Conservation (phyloP, 352 stramenopile genomes). For the Globisporangium alternatum region DNA sequence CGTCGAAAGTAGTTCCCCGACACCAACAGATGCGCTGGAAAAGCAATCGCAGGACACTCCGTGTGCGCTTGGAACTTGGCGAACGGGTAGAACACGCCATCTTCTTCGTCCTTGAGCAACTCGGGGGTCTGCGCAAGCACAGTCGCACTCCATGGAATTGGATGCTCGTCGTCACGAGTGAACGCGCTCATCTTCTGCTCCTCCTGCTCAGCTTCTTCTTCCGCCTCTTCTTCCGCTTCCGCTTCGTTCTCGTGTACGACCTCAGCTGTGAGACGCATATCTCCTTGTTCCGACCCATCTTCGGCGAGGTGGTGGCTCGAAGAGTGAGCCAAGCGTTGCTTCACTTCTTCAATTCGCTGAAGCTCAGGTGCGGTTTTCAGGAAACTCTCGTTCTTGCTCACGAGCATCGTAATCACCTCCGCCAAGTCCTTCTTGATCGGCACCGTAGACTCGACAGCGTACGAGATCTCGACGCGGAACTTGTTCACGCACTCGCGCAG, state of each 20-base stretch:
- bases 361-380: constrained; percentile 49
- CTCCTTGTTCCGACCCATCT: constrained; percentile 57
- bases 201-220: constrained; percentile 88
- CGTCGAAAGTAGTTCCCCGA: constrained; percentile 90
- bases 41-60: constrained; percentile 70
- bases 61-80: constrained; percentile 69
- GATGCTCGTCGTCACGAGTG: constrained; percentile 86
- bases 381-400: constrained; percentile 58
- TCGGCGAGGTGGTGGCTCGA: constrained; percentile 37
- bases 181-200: constrained; percentile 92
- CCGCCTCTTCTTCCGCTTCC: constrained; percentile 84
- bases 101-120: constrained; percentile 30
- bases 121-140: constrained; percentile 31
- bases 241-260: constrained; percentile 91
- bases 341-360: constrained; percentile 54
- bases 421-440: constrained; percentile 69
- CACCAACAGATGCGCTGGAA: constrained; percentile 65
- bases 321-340: constrained; percentile 58
- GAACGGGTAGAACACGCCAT: constrained; percentile 78
- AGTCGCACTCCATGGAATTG: constrained; percentile 70
- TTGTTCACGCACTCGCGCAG: constrained; percentile 66
- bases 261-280: constrained; percentile 78
- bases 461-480: constrained; percentile 83
- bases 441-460: constrained; percentile 56
- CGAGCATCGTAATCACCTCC: constrained; percentile 61